Evolutionary conservation across 2,329 filamentous ascomycete species (phyloP).

Genomic region (Fusarium humuli): DNA sequence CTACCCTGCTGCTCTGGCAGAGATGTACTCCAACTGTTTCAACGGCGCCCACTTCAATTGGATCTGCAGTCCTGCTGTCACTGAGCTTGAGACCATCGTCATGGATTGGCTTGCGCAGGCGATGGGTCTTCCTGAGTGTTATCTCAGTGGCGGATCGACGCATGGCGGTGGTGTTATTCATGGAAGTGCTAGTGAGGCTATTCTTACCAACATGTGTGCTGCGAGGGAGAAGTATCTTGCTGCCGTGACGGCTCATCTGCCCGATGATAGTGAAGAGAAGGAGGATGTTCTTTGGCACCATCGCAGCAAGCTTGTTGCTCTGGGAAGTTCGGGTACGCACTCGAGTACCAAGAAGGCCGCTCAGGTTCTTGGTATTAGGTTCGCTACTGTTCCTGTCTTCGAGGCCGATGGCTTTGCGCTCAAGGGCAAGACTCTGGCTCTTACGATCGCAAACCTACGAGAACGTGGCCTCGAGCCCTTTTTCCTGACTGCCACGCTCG

Average conservation of each 20-base stretch:
- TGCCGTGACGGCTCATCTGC: conserved; percentile 64
- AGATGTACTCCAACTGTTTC: conserved; percentile 91
- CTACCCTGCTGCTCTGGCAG: conserved; percentile 87
- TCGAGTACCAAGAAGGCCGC: conserved; percentile 89
- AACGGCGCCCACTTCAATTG: conserved; percentile 96
- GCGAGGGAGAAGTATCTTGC: conserved; percentile 83
- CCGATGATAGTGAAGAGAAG: conserved; percentile 69
- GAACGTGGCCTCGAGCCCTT: conserved; percentile 82
- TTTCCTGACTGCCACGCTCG: conserved; percentile 85
- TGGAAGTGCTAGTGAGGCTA: conserved; percentile 87
- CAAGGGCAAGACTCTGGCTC: conserved; percentile 71
- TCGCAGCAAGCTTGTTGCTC: conserved; percentile 72
- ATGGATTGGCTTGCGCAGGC: conserved; percentile 90
- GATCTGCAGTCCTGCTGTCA: conserved; percentile 92
- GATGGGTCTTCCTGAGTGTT: conserved; percentile 78
- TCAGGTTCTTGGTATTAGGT: conserved; percentile 86
- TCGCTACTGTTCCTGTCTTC: conserved; percentile 73
- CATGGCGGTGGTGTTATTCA: conserved; percentile 92
- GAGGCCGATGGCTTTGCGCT: conserved; percentile 76
- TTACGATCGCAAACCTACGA: conserved; percentile 72
- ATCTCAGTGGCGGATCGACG: conserved; percentile 76
- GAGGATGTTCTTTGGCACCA: conserved; percentile 74
- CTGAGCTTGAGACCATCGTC: conserved; percentile 92
- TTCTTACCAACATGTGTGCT: conserved; percentile 87
- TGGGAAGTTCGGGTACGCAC: conserved; percentile 84